phyloP scores from a whole-genome alignment of 768 basidiomycete species.

The Cubamyces lactineus region DNA sequence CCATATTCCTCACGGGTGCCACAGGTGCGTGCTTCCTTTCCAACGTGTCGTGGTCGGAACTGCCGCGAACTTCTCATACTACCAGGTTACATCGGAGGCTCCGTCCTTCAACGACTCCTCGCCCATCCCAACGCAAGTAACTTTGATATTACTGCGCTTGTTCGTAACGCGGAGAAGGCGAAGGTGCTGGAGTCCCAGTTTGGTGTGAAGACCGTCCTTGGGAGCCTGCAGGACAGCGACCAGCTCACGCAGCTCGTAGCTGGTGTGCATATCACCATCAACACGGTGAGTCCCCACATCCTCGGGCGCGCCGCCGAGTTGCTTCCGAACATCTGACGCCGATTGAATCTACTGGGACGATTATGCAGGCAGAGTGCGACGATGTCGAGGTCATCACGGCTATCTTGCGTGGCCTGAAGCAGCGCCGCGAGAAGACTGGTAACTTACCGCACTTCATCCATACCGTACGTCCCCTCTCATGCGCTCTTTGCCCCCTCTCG shows the following conservation, averaged over 20 bases:
- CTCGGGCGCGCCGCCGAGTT: not conserved
- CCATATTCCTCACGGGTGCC: conserved; percentile 47
- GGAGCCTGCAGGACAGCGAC: conserved; percentile 36
- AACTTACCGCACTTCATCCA: conserved; percentile 39
- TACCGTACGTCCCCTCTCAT: conserved; percentile 46
- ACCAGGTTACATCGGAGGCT: conserved; percentile 60
- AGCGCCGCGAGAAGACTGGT: conserved; percentile 44
- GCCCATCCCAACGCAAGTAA: conserved; percentile 44
- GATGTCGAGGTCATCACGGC: conserved; percentile 47
- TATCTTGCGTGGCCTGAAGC: conserved; percentile 56
- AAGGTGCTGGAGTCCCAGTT: conserved; percentile 28
- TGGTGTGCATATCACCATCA: conserved; percentile 44
- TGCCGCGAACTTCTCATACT: not conserved
- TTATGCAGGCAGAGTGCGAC: conserved; percentile 48
- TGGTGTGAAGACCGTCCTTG: conserved; percentile 29
- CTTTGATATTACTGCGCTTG: conserved; percentile 51
- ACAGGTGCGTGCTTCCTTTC: conserved; percentile 38
- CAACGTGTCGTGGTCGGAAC: not conserved
- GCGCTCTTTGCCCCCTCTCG: conserved; percentile 22
- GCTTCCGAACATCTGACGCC: not conserved
- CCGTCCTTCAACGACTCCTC: conserved; percentile 51
- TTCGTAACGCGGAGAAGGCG: conserved; percentile 46
- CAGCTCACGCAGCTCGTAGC: conserved; percentile 44
- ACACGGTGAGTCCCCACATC: conserved; percentile 53
- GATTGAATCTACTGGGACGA: not conserved